Evolutionary conservation across 208 protist genomes (phyloP), one percentile per base, ranked within the genome.

Genomic region (Trypanosoma cruzi): DNA sequence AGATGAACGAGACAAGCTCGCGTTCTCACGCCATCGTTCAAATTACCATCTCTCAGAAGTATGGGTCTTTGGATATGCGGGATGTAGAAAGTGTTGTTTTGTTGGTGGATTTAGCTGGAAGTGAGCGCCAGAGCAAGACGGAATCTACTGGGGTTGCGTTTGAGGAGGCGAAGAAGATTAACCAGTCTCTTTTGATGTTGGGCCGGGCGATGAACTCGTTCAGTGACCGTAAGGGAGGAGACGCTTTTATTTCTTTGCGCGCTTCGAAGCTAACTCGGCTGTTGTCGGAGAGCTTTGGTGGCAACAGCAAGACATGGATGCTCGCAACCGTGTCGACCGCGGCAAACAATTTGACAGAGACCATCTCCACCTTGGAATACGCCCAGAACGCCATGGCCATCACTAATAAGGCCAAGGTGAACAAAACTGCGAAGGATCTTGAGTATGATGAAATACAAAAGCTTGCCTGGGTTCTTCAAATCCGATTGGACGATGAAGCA

Each of bases 11-110:
- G 26, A 71, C 64, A 6, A 90, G 93, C 77, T 98, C 89, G 28
- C 89, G 98, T 28, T 98, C 97, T 31, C 98, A 99, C 77, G 97
- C 98, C n/a, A 98, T 99, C 61, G 88, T 99, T 68, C 75, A 94
- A 68, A 82, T 99, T 48, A 87, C 92, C 26, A 72, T 88, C 49
- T 85, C 75, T 28, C 84, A 92, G 71, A 73, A 84, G 75, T 86
- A 82, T 56, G 73, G 84, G 42, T 84, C 84, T 20, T 64, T 77
- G 28, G 93, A 86, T 64, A 77, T 77, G 46, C 26, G 66, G 22
- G 66, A 72, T 54, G 88, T 81, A 11, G 69, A 77, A 32, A 79
- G 77, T 18, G 86, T 94, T 44, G 46, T 82, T 11, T 73, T 73
- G 22, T 32, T 96, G 70, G 89, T 96, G 7, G 91, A 96, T 71